Conservation (phyloP, 345 rosid species). For the Nephelium lappaceum region DNA sequence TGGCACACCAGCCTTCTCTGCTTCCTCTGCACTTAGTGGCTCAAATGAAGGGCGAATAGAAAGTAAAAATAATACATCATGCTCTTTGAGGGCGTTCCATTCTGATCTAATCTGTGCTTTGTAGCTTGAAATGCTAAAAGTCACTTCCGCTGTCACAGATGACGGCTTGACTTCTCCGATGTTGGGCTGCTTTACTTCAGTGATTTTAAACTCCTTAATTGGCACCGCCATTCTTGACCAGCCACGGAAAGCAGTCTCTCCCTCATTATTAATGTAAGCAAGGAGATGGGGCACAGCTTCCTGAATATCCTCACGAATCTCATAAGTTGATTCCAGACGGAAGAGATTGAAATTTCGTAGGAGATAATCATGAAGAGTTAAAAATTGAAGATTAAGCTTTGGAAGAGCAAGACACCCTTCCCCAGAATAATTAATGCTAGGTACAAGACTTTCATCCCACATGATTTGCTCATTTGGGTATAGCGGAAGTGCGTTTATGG, state of each 20-base stretch:
- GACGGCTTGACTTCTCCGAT: conserved; percentile 99
- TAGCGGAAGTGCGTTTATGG: conserved; percentile 96
- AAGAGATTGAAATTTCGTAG: conserved; percentile 95
- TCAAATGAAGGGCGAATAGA: conserved; percentile 90
- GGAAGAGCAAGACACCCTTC: conserved; percentile 99
- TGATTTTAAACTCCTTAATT: conserved; percentile 67
- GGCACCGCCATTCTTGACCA: conserved; percentile 99
- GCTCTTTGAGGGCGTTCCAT: conserved; percentile 98
- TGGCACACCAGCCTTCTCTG: conserved; percentile 87
- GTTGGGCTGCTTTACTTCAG: conserved; percentile 90
- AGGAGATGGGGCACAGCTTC: conserved; percentile 97
- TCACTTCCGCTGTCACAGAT: conserved; percentile 79
- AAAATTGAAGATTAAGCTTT: conserved; percentile 91
- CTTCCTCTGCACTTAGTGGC: conserved; percentile 95
- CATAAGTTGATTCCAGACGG: conserved; percentile 97
- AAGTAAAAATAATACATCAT: conserved; percentile 93
- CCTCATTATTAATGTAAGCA: conserved; percentile 83
- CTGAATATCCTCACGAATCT: conserved; percentile 99
- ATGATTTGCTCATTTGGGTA: conserved; percentile 99
- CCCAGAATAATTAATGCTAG: conserved; percentile 98
- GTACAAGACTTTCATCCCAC: conserved; percentile 99
- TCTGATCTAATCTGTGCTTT: conserved; percentile 86
- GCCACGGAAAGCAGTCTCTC: conserved; percentile 93
- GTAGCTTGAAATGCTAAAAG: conserved; percentile 91
- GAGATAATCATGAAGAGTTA: conserved; percentile 97